Conservation (phyloP, 139 green algal genomes). For the Coccomyxa sp. region DNA sequence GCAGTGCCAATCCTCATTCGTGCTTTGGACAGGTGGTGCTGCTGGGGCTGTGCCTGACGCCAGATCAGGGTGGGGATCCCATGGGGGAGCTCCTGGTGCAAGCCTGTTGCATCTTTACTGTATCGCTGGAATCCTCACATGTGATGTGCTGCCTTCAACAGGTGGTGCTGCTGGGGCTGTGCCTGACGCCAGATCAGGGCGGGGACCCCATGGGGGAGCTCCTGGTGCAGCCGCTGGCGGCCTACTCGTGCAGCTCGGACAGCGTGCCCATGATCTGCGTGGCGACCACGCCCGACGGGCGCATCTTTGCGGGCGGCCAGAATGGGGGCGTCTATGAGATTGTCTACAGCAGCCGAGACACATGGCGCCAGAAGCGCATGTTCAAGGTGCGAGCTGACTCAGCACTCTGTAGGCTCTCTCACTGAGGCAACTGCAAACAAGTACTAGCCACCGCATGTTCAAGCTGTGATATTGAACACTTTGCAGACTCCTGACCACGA, state of each 20-base stretch:
- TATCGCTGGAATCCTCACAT: not conserved
- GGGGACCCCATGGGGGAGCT: constrained; percentile 41
- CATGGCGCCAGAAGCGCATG: constrained; percentile 70
- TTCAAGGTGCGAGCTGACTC: constrained; percentile 44
- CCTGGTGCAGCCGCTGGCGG: constrained; percentile 72
- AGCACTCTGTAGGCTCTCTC: not conserved
- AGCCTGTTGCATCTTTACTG: too few relatives aligned
- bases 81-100: constrained; percentile 61
- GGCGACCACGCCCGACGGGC: constrained; percentile 40
- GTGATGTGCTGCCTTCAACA: constrained; percentile 16
- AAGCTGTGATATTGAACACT: too few relatives aligned
- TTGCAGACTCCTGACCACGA: too few relatives aligned
- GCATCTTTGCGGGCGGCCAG: constrained; percentile 88
- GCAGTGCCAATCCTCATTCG: too few relatives aligned
- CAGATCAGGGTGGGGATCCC: constrained; percentile 21
- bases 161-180: constrained; percentile 86
- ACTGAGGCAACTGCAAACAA: not conserved
- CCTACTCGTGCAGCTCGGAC: constrained; percentile 79
- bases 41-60: constrained; percentile 70
- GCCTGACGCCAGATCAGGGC: constrained; percentile 27
- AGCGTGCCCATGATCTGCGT: constrained; percentile 76
- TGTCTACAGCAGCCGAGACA: constrained; percentile 59
- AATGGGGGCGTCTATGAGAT: constrained; percentile 96
- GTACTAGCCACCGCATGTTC: not conserved
- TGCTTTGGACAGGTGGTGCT: constrained; percentile 65